These are phyloP conservation scores for Styphnolobium japonicum DNA, from an alignment of 306 rosid species.

Conservation along the genomic window DNA sequence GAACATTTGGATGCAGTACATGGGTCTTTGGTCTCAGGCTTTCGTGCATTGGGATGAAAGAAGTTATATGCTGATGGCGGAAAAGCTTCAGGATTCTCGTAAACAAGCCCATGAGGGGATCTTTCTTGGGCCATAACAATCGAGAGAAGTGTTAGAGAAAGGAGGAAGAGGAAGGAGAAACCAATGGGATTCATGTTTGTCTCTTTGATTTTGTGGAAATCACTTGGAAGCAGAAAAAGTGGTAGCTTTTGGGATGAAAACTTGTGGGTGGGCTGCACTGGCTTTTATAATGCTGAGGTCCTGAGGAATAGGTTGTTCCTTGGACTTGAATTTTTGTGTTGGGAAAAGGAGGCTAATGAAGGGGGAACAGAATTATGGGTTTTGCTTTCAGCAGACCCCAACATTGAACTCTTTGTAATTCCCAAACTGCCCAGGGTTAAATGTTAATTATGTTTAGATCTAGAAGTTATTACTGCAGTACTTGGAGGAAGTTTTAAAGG, in stretches of 20 bases:
- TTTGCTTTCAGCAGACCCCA: slow-evolving; percentile 10
- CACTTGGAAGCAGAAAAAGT: slow-evolving; percentile 15
- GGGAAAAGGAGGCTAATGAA: slow-evolving; percentile 36
- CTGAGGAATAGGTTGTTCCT: slow-evolving; percentile 51
- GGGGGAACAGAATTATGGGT: slow-evolving; percentile 63
- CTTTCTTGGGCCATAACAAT: slow-evolving; percentile 61
- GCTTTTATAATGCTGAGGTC: slow-evolving; percentile 59
- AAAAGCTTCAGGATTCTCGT: slow-evolving; percentile 53
- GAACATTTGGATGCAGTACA: slow-evolving; percentile 64
- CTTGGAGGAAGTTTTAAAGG: not conserved
- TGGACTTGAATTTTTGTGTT: slow-evolving; percentile 51
- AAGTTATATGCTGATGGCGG: slow-evolving; percentile 83
- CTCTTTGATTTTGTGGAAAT: not conserved
- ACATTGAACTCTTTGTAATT: not conserved
- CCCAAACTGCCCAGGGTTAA: slow-evolving; percentile 15
- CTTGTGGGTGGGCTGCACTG: slow-evolving; percentile 26
- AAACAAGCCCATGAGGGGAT: slow-evolving; percentile 81
- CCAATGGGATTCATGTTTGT: slow-evolving; percentile 38
- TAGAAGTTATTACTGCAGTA: not conserved
- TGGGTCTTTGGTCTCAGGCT: slow-evolving; percentile 42
- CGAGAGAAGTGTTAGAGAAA: slow-evolving; percentile 45
- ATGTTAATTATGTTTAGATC: not conserved
- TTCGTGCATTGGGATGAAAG: slow-evolving; percentile 63
- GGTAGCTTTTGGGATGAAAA: slow-evolving; percentile 24
- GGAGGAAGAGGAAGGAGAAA: slow-evolving; percentile 41